phyloP scores from a whole-genome alignment of 371 early-diverging fungal species.

The Enterocytospora artemiae region DNA sequence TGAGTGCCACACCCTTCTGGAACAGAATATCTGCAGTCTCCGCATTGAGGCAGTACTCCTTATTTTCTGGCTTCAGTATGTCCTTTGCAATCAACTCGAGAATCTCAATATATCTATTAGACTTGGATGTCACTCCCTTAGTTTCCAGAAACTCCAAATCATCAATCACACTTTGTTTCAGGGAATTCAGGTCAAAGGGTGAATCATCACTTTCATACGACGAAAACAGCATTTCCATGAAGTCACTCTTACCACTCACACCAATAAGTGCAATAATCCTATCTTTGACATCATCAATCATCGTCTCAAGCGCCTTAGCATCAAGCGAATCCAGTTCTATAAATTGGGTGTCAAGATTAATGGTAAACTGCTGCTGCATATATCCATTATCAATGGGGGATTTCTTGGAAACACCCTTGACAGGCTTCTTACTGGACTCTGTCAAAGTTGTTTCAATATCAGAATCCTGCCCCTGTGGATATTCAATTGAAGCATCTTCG shows the following conservation, averaged over 20 bases:
- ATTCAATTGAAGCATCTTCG: not conserved
- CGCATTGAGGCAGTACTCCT: constrained; percentile 50
- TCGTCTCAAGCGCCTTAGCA: constrained; percentile 18
- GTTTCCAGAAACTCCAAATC: constrained; percentile 41
- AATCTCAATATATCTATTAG: constrained; percentile 39
- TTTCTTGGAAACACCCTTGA: too few relatives aligned
- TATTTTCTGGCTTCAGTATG: constrained; percentile 37
- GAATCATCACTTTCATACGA: constrained; percentile 20
- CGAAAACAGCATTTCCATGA: constrained; percentile 18
- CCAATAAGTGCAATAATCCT: constrained; percentile 30
- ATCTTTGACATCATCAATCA: constrained; percentile 26
- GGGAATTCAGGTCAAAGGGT: constrained; percentile 1
- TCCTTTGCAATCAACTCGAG: constrained; percentile 47
- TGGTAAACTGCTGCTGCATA: constrained; percentile 5
- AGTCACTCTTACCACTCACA: constrained; percentile 23
- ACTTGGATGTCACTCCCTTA: constrained; percentile 21
- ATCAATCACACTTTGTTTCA: constrained; percentile 32
- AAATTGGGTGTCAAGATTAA: constrained; percentile 32
- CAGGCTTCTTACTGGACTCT: too few relatives aligned
- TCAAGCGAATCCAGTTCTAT: constrained; percentile 20
- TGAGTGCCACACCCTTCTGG: constrained; percentile 67
- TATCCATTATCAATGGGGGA: too few relatives aligned
- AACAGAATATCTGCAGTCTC: constrained; percentile 47
- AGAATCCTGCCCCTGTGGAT: too few relatives aligned
- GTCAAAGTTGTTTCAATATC: too few relatives aligned